A percentile compares a stretch with the other conserved stretches of the same genome.
phyloP scores from a whole-genome alignment of 2,329 filamentous ascomycete genomes.

The Talaromyces sp. region DNA sequence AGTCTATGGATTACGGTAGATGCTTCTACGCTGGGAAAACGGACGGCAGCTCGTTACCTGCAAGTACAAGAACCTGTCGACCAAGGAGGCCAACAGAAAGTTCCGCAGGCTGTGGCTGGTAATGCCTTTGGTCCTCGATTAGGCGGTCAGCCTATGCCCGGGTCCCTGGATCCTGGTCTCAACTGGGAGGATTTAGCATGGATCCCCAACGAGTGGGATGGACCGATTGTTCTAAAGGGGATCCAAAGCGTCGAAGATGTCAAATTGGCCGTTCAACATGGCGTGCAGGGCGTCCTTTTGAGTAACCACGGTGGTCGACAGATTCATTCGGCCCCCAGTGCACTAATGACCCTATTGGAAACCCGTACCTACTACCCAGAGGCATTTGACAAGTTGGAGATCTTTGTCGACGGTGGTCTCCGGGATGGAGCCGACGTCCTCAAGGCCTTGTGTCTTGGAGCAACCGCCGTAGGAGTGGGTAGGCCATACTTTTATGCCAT shows the following conservation, averaged over 20 bases:
- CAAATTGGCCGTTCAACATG: conserved; percentile 18
- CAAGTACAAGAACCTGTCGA: too few species aligned
- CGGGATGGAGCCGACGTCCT: conserved; percentile 5
- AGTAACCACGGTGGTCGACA: conserved; percentile 47
- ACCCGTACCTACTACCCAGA: conserved; percentile 41
- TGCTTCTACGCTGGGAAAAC: too few species aligned
- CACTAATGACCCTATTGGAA: too few species aligned
- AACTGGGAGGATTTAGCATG: background rate
- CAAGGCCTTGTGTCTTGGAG: conserved; percentile 11
- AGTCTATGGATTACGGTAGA: too few species aligned
- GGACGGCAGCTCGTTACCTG: too few species aligned
- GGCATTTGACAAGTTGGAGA: conserved; percentile 23
- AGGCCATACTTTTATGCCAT: conserved; percentile 6
- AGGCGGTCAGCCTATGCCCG: too few species aligned
- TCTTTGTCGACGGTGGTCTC: conserved; percentile 7
- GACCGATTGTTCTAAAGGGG: conserved; percentile 12
- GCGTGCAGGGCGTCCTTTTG: conserved; percentile 27
- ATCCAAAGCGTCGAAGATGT: conserved; percentile 7
- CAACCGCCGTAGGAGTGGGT: background rate
- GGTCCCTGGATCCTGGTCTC: too few species aligned
- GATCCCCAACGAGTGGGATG: conserved; percentile 3
- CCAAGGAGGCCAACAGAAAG: too few species aligned
- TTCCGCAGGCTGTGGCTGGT: too few species aligned
- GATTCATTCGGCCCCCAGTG: conserved; percentile 22
- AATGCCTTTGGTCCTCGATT: too few species aligned